Evolutionary conservation across 495 filamentous ascomycete genomes (phyloP), one percentile per base, ranked within the genome.

Genomic region (Sphaerosporella brunnea): DNA sequence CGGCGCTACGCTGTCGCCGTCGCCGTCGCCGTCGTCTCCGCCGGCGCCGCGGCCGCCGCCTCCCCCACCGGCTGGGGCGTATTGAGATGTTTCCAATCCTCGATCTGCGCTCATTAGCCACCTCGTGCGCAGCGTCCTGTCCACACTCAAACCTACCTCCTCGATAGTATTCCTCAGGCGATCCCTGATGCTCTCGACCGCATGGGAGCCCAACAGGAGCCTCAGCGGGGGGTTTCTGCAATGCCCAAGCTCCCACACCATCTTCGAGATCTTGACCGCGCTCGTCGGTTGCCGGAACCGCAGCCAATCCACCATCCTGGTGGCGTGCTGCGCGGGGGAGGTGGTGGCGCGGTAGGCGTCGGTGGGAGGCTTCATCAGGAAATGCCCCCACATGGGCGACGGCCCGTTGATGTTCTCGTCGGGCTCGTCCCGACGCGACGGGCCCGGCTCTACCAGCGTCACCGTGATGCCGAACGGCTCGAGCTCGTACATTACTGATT

Each of bases 201-300:
- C 90, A 65, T 92, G 95, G 35, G 79, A 86, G 0, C 90, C 90
- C 47, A 97, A 60, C 45, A 95, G 69, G 51, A 97, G 63, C 20
- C 90, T 63, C 47, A 97, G 58, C 0, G 90, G 90, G 39, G 90
- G 90, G 58, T 85, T 92, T 13, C 72, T 75, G 64, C 90, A 96
- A 65, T 96, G 90, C 0, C 78, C 90, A 32, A 96, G 67, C 69
- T 96, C 84, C 90, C 90, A 96, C 5, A 95, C 80, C 51, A 95
- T 67, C 69, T 95, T 83, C n/a, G 87, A 87, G 48, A 84, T 84
- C 64, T 90, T 90, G 40, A 93, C 79, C 8, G 84, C 85, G 54
- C 82, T 92, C 7, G 84, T 88, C 2, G 88, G 90, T 64, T 95
- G 86, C 48, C 81, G 75, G 48, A 94, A 84, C 16, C 80, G 81